Conservation (phyloP, 306 rosid genomes). For the Lathyrus sativus region DNA sequence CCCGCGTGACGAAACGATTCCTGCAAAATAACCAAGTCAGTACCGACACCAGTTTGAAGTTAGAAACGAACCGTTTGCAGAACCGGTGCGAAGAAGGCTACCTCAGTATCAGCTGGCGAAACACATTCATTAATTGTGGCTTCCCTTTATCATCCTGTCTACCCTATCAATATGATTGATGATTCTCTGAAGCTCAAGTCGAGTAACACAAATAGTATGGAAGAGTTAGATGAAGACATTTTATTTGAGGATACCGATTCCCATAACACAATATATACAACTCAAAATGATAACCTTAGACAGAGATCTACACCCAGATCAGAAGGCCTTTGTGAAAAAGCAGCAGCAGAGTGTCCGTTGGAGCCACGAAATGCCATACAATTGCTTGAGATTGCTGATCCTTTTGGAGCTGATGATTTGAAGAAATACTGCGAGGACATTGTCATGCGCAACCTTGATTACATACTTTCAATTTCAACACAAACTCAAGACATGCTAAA, state of each 20-base stretch:
- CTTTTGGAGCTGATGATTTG: conserved; percentile 78
- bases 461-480: conserved; percentile 68
- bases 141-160: conserved; percentile 81
- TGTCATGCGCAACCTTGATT: conserved; percentile 95
- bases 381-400: conserved; percentile 85
- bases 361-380: conserved; percentile 94
- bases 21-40: too few relatives aligned
- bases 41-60: too few relatives aligned
- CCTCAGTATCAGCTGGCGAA: too few relatives aligned
- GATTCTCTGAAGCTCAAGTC: too few relatives aligned
- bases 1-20: too few relatives aligned
- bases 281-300: conserved; percentile 46
- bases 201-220: too few relatives aligned
- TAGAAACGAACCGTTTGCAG: too few relatives aligned
- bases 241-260: too few relatives aligned
- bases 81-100: too few relatives aligned
- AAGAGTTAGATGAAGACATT: too few relatives aligned
- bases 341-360: conserved; percentile 79
- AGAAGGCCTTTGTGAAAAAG: conserved; percentile 84
- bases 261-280: conserved; percentile 24
- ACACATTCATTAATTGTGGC: too few relatives aligned
- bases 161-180: conserved; percentile 49
- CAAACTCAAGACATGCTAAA: too few relatives aligned
- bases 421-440: conserved; percentile 84
- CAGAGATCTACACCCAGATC: conserved; percentile 62